phyloP scores from a whole-genome alignment of 1,139 yeast species.

The Trichomonascaceae sp. region DNA sequence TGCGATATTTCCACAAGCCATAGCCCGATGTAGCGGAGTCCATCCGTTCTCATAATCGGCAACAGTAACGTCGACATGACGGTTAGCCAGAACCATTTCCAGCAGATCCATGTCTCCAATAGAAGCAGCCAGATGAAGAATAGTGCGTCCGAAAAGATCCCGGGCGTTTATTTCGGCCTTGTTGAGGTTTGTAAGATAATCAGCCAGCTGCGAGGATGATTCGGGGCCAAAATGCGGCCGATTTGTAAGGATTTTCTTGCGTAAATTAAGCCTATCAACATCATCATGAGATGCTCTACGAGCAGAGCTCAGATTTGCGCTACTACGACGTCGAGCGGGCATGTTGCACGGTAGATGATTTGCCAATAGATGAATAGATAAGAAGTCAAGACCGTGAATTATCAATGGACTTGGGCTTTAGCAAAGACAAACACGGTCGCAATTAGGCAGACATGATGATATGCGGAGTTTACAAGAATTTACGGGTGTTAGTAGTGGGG shows the following conservation, averaged over 20 bases:
- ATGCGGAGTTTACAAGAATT: not conserved
- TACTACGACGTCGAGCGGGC: slow-evolving; percentile 1
- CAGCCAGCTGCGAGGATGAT: not conserved
- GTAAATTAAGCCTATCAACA: not conserved
- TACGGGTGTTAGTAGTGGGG: not conserved
- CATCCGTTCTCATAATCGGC: slow-evolving; percentile 76
- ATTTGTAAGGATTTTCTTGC: slow-evolving; percentile 2
- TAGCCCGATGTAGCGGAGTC: slow-evolving; percentile 70
- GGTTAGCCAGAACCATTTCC: slow-evolving; percentile 42
- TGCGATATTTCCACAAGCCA: slow-evolving; percentile 52
- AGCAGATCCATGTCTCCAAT: slow-evolving; percentile 47
- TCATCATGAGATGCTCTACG: slow-evolving; percentile 3
- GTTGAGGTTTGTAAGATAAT: slow-evolving; percentile 7
- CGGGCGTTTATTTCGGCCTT: slow-evolving; percentile 39
- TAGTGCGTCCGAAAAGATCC: slow-evolving; percentile 71
- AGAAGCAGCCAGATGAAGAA: slow-evolving; percentile 53
- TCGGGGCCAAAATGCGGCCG: slow-evolving; percentile 1
- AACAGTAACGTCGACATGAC: slow-evolving; percentile 40
- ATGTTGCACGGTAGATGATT: not conserved
- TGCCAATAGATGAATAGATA: not conserved
- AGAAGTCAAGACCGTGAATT: not conserved
- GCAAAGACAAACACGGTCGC: slow-evolving; percentile 1
- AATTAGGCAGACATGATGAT: slow-evolving; percentile 5
- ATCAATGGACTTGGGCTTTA: not conserved
- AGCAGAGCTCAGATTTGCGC: slow-evolving; percentile 1